These are phyloP conservation scores for Lentinula raphanica DNA, from an alignment of 768 basidiomycete genomes.

Conservation along the genomic window DNA sequence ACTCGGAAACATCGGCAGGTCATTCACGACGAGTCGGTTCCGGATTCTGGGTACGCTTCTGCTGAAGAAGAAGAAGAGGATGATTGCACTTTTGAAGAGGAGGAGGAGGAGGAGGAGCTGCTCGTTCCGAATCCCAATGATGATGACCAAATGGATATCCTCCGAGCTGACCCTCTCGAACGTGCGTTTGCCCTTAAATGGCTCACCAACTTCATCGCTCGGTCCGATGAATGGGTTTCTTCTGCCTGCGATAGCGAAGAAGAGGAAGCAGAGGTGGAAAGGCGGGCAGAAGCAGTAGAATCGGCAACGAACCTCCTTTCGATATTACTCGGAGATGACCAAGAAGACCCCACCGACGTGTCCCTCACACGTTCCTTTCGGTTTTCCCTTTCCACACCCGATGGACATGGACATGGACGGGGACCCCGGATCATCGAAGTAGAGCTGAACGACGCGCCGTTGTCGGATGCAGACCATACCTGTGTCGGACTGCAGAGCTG, in stretches of 20 bases:
- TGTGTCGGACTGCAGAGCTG: conserved; percentile 83
- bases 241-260: conserved; percentile 16
- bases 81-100: conserved; percentile 33
- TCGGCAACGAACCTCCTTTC: conserved; percentile 55
- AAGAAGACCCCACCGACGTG: conserved; percentile 33
- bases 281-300: conserved; percentile 44
- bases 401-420: too few relatives aligned
- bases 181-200: conserved; percentile 65
- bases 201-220: conserved; percentile 65
- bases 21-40: conserved; percentile 39
- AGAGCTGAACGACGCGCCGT: conserved; percentile 66
- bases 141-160: conserved; percentile 33
- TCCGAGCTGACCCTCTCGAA: conserved; percentile 64
- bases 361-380: conserved; percentile 47
- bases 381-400: too few relatives aligned
- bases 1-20: conserved; percentile 16
- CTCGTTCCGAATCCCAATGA: conserved; percentile 12
- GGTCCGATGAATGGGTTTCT: conserved; percentile 48
- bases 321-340: conserved; percentile 38
- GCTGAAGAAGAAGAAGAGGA: conserved; percentile 61
- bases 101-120: conserved; percentile 12
- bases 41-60: conserved; percentile 78
- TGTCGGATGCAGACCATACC: conserved; percentile 63
- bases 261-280: conserved; percentile 31
- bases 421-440: conserved; percentile 43